Conservation (phyloP, 1,284 basidiomycete genomes). For the Sporisorium reilianum region DNA sequence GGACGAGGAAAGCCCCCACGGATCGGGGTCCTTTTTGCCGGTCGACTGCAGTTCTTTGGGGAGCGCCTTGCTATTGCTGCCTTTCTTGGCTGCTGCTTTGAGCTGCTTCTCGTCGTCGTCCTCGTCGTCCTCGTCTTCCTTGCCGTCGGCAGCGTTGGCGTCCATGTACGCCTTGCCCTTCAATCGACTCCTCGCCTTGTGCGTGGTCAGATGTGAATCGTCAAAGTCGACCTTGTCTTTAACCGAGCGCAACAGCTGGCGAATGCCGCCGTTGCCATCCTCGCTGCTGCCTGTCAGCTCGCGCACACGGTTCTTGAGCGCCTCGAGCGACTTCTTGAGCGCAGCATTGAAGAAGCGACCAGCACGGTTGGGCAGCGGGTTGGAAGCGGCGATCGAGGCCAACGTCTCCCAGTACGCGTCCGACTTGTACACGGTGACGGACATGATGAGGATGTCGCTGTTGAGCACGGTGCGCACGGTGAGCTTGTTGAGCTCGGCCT, state of each 20-base stretch:
- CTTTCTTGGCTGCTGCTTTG: constrained; percentile 66
- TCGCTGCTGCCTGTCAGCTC: constrained; percentile 38
- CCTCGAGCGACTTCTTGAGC: constrained; percentile 49
- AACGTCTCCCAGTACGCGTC: constrained; percentile 62
- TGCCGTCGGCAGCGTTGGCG: constrained; percentile 69
- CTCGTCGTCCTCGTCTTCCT: constrained; percentile 72
- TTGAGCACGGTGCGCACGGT: constrained; percentile 82
- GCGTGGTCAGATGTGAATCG: constrained; percentile 45
- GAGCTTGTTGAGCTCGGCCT: constrained; percentile 79
- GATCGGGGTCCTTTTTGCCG: constrained; percentile 42
- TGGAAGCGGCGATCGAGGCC: constrained; percentile 48
- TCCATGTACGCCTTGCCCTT: constrained; percentile 52
- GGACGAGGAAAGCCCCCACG: constrained; percentile 79
- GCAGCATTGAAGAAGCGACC: constrained; percentile 61
- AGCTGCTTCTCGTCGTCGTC: constrained; percentile 67
- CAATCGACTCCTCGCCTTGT: constrained; percentile 48
- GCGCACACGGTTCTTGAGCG: constrained; percentile 49
- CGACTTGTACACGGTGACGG: constrained; percentile 82
- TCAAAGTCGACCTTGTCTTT: constrained; percentile 47
- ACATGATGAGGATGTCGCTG: constrained; percentile 88
- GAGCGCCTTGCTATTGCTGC: constrained; percentile 62
- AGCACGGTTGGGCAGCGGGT: constrained; percentile 48
- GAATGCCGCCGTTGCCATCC: constrained; percentile 15
- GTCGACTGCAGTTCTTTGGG: constrained; percentile 48
- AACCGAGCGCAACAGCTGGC: constrained; percentile 30